Percentiles rank a stretch among this genome's conserved stretches.
These are phyloP conservation scores for Phytopythium aichiense DNA, from an alignment of 352 stramenopile genomes.

Conservation along the genomic window DNA sequence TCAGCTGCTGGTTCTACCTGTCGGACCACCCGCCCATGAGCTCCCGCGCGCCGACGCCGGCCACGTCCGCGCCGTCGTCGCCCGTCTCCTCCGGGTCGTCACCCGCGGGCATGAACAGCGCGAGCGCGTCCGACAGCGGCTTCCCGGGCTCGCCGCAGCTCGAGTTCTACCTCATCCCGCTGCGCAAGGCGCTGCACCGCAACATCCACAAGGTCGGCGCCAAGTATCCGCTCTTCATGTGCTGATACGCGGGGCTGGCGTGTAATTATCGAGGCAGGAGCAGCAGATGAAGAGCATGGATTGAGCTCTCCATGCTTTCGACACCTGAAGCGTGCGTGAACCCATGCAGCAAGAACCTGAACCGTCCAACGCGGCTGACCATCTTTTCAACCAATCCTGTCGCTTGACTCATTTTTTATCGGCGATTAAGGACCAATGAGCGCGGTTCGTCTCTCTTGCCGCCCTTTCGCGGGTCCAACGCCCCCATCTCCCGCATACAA, in stretches of 20 bases:
- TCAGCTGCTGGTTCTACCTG: conserved; percentile 84
- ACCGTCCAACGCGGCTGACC: neutral
- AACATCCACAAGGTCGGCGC: conserved; percentile 73
- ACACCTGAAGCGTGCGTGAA: neutral
- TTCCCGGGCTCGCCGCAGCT: conserved; percentile 37
- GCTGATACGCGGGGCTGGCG: conserved; percentile 25
- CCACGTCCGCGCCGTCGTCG: conserved; percentile 37
- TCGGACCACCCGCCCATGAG: conserved; percentile 59
- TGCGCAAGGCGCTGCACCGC: conserved; percentile 69
- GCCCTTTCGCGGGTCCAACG: neutral
- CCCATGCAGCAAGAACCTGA: neutral
- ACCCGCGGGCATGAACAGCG: conserved; percentile 22
- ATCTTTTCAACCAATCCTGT: neutral
- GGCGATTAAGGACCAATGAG: neutral
- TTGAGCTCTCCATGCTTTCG: neutral
- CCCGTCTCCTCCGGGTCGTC: conserved; percentile 45
- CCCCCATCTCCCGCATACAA: neutral
- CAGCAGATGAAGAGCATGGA: neutral
- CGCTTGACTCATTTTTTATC: neutral
- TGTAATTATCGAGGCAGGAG: neutral
- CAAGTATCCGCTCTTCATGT: conserved; percentile 76
- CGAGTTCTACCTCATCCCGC: conserved; percentile 73
- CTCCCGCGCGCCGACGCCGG: conserved; percentile 28
- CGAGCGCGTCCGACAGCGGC: conserved; percentile 15
- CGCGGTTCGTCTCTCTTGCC: neutral